Evolutionary conservation across 1,284 basidiomycete genomes (phyloP).

Genomic region (Melanopsichium pennsylvanicum): DNA sequence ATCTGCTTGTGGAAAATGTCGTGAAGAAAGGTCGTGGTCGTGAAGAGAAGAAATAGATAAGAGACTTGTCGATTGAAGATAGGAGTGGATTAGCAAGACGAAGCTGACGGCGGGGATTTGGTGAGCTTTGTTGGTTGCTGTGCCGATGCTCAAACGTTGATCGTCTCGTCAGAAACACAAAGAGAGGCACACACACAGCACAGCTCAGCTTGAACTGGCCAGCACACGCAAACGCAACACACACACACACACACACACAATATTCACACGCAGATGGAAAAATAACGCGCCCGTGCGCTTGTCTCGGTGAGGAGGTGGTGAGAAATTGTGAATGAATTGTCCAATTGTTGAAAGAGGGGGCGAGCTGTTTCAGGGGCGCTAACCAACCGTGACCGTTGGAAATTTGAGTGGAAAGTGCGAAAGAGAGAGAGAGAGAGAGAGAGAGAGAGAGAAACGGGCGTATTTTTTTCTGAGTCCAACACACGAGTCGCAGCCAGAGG

Average conservation of each 20-base stretch:
- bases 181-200: slow-evolving; percentile 4
- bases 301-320: slow-evolving; percentile 6
- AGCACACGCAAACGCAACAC: neutral
- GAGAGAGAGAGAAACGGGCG: neutral
- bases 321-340: slow-evolving; percentile 3
- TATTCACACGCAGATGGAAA: too few species aligned
- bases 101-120: too few species aligned
- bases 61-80: too few species aligned
- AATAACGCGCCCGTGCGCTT: too few species aligned
- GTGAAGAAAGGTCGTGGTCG: slow-evolving; percentile 15
- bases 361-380: slow-evolving; percentile 2
- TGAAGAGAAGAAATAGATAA: neutral
- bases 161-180: slow-evolving; percentile 1
- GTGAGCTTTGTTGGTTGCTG: too few species aligned
- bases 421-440: too few species aligned
- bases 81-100: too few species aligned
- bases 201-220: neutral
- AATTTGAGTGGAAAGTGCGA: neutral
- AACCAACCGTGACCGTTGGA: neutral
- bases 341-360: neutral
- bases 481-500: neutral
- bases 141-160: slow-evolving; percentile 1
- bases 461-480: neutral
- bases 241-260: neutral
- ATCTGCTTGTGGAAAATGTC: neutral